Evolutionary conservation across 2,329 filamentous ascomycete genomes (phyloP).

Genomic region (Phaeosphaeriaceae sp.): DNA sequence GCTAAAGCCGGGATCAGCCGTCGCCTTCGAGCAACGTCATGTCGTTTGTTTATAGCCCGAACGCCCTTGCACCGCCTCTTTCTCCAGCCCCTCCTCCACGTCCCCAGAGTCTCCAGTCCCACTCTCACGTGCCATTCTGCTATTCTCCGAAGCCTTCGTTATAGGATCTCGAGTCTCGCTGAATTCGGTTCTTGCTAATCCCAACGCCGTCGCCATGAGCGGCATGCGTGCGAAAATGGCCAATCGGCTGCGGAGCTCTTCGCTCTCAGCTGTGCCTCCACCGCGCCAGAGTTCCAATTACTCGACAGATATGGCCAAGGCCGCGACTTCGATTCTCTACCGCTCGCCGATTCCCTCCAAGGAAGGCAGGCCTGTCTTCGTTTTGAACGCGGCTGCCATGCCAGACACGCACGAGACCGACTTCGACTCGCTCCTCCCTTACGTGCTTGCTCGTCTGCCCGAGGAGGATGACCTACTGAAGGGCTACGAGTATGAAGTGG

Average conservation of each 20-base stretch:
- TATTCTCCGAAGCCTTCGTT: background rate
- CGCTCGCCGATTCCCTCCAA: constrained; percentile 59
- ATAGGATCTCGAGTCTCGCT: background rate
- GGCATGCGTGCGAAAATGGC: constrained; percentile 49
- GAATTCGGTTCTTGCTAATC: background rate
- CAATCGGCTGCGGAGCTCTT: constrained; percentile 50
- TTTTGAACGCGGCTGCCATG: constrained; percentile 64
- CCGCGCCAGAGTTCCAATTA: constrained; percentile 56
- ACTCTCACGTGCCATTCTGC: constrained; percentile 20
- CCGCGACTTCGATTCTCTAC: constrained; percentile 62
- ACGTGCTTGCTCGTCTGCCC: constrained; percentile 62
- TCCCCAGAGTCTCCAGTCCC: constrained; percentile 2
- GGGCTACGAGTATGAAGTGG: constrained; percentile 62
- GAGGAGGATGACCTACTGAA: constrained; percentile 62
- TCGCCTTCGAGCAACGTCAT: constrained; percentile 10
- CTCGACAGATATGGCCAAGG: constrained; percentile 54
- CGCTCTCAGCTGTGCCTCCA: constrained; percentile 57
- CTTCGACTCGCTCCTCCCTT: constrained; percentile 62
- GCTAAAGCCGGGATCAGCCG: constrained; percentile 2
- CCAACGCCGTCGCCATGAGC: constrained; percentile 35
- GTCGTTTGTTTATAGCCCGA: constrained; percentile 16
- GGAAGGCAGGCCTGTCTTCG: constrained; percentile 59
- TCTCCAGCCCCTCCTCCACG: constrained; percentile 6
- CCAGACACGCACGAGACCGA: constrained; percentile 61
- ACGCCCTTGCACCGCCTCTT: constrained; percentile 14